These are phyloP conservation scores for Fomitopsis betulina DNA, from an alignment of 1,284 basidiomycete species.

Conservation along the genomic window DNA sequence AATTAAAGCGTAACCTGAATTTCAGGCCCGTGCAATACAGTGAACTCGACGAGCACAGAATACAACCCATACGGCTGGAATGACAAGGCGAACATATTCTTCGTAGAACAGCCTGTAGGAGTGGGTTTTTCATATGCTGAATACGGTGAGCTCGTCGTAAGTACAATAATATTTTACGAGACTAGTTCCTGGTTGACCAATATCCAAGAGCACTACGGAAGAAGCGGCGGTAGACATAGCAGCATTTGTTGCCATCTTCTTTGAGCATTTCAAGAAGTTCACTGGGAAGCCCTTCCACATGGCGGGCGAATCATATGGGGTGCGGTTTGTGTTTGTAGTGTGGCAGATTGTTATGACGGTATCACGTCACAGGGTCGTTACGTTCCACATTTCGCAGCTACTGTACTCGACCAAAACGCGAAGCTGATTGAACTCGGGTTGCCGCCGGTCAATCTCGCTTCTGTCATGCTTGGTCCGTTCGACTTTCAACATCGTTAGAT, in stretches of 20 bases:
- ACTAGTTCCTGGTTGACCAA: not conserved
- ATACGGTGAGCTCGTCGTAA: not conserved
- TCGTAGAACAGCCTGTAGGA: conserved; percentile 60
- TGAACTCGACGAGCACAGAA: conserved; percentile 23
- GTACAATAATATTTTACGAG: not conserved
- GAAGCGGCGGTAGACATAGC: conserved; percentile 68
- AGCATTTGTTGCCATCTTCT: conserved; percentile 68
- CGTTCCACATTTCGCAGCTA: conserved; percentile 78
- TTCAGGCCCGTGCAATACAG: not conserved
- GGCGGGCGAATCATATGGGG: conserved; percentile 70
- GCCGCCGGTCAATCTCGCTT: conserved; percentile 74
- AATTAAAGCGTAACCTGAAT: not conserved
- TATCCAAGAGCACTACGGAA: conserved; percentile 3
- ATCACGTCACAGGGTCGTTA: conserved; percentile 60
- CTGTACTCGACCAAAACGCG: conserved; percentile 77
- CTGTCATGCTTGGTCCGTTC: conserved; percentile 71
- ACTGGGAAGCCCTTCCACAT: conserved; percentile 66
- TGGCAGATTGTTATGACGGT: not conserved
- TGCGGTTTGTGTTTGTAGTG: conserved; percentile 12
- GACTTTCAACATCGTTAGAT: not conserved
- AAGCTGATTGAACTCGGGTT: conserved; percentile 50
- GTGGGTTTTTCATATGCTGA: not conserved
- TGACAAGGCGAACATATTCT: conserved; percentile 63
- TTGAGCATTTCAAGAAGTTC: conserved; percentile 67
- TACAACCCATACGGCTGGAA: conserved; percentile 66